Evolutionary conservation across 805 yeast species (phyloP), one percentile per base, ranked within the genome.

Genomic region (Candida jianshihensis): DNA sequence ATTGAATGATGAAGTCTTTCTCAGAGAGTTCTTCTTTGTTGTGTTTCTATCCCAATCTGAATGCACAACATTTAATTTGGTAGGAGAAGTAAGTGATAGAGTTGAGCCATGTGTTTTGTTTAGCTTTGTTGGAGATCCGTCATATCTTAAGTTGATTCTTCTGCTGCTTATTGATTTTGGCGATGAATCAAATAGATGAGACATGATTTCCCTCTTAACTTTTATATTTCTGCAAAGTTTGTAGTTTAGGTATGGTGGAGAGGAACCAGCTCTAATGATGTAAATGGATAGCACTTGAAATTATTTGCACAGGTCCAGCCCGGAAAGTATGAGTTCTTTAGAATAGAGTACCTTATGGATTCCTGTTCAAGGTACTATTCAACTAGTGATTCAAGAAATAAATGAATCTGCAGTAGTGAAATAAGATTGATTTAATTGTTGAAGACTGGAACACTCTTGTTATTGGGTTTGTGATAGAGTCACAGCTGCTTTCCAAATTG

Each of bases 61-160:
- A 13, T 66, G 60, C 8, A 64, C 63, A 16, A 69, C 60, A 43
- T 71, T 72, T 30, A 70, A 51, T 47, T 64, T 66, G 10, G 73
- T 59, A 4, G 76, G 75, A 2, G 73, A 68, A 1, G 70, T 54
- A 14, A 62, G 48, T 1, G 69, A 63, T 27, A 64, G 50, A 7
- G 64, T 64, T 2, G 69, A 63, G 13, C 46, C 46, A 34, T 48
- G 54, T 11, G 51, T 41, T 36, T 44, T 44, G 30, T 31, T 42
- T 5, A 36, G 38, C 18, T 35, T 41, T 17, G 37, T 38, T 17
- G 53, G 49, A 1, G 49, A 43, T 11, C 46, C 45, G n/a, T 35
- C 33, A 31, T 33, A 31, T 20, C 39, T 19, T 30, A 40, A 34
- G 21, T 41, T 36, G 31, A 31, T 9, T 28, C 40, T 35, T 26